Conservation (phyloP, 208 protist species). For the Angomonas deanei region DNA sequence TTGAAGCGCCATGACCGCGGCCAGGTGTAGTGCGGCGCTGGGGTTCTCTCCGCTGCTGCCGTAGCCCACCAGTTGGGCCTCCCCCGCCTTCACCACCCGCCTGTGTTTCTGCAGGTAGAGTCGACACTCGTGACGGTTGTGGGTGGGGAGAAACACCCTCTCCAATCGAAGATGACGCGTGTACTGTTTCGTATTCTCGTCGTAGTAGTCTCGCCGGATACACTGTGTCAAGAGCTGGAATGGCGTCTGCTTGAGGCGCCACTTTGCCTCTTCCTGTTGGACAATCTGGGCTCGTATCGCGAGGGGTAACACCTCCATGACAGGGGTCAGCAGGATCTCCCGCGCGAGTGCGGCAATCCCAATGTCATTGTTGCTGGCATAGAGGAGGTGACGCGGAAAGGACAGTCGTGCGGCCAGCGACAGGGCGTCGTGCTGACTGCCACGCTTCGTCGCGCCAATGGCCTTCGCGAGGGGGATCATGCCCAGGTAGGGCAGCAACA, state of each 20-base stretch:
- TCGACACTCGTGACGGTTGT: conserved; percentile 50
- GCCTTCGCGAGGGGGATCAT: conserved; percentile 62
- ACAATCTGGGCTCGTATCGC: conserved; percentile 34
- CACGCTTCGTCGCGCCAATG: conserved; percentile 47
- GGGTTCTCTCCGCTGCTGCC: conserved; percentile 22
- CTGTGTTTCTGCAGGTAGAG: conserved; percentile 60
- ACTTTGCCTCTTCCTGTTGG: conserved; percentile 15
- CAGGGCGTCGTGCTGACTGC: conserved; percentile 46
- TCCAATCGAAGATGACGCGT: conserved; percentile 57
- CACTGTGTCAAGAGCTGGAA: conserved; percentile 25
- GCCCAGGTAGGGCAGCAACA: conserved; percentile 44
- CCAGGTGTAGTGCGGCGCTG: conserved; percentile 52
- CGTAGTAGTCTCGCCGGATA: conserved; percentile 27
- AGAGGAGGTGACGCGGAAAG: conserved; percentile 62
- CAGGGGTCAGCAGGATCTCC: conserved; percentile 44
- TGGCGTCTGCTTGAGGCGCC: conserved; percentile 6
- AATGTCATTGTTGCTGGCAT: conserved; percentile 38
- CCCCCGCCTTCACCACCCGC: conserved; percentile 32
- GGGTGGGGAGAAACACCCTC: conserved; percentile 23
- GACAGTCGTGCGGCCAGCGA: conserved; percentile 59
- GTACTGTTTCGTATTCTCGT: not conserved
- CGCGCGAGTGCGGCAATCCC: conserved; percentile 35
- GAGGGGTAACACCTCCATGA: conserved; percentile 60
- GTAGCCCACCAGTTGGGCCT: conserved; percentile 72
- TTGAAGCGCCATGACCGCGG: conserved; percentile 43